Conservation (phyloP, 2,329 filamentous ascomycete species). For the Penicillium sp. region DNA sequence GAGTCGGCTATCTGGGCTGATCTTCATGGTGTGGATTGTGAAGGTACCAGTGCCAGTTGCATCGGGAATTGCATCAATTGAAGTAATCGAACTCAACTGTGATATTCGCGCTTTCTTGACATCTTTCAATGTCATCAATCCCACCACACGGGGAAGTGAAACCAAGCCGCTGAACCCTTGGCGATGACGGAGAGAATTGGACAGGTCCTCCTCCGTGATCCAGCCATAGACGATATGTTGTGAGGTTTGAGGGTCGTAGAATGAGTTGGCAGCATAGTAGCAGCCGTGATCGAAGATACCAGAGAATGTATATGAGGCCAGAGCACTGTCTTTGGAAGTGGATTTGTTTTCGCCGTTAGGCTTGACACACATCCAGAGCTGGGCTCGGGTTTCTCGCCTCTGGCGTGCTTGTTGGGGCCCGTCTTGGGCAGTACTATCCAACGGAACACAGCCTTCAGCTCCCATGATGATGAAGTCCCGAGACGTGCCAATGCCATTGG, state of each 20-base stretch:
- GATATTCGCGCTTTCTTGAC: conserved; percentile 39
- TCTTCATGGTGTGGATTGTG: conserved; percentile 45
- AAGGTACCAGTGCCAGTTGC: conserved; percentile 22
- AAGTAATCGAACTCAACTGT: conserved; percentile 40
- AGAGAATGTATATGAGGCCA: conserved; percentile 39
- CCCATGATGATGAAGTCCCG: conserved; percentile 47
- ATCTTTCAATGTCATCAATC: conserved; percentile 37
- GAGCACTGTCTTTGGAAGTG: conserved; percentile 3
- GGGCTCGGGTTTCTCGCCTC: conserved; percentile 29
- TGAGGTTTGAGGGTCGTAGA: conserved; percentile 43
- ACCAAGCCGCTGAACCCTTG: conserved; percentile 52
- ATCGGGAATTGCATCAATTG: conserved; percentile 33
- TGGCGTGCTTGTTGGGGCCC: conserved; percentile 8
- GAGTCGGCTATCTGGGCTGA: conserved; percentile 28
- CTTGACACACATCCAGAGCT: conserved; percentile 47
- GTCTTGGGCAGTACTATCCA: conserved; percentile 1
- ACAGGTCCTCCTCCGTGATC: conserved; percentile 52
- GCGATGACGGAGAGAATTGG: conserved; percentile 39
- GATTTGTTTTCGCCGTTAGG: conserved; percentile 8
- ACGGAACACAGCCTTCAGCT: conserved; percentile 41
- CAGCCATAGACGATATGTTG: conserved; percentile 48
- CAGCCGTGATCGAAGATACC: conserved; percentile 50
- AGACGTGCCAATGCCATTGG: conserved; percentile 24
- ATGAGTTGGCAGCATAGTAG: conserved; percentile 51
- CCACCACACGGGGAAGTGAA: conserved; percentile 46